phyloP scores from a whole-genome alignment of 2,329 filamentous ascomycete genomes.

The Elsinoe batatas region DNA sequence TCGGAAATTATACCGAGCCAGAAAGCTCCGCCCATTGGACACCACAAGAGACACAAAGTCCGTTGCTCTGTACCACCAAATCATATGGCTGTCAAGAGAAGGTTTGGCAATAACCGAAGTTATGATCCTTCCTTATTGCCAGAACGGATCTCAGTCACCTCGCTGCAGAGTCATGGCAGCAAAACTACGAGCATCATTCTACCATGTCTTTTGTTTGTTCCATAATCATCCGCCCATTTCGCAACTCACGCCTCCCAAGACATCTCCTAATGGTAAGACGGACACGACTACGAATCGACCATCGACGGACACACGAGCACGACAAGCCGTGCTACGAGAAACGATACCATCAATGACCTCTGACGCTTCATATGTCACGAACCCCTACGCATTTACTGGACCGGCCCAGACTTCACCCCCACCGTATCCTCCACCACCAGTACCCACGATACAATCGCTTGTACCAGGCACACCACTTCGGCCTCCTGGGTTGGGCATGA shows the following conservation, averaged over 20 bases:
- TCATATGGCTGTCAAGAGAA: conserved; percentile 90
- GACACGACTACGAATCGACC: conserved; percentile 17
- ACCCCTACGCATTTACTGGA: conserved; percentile 34
- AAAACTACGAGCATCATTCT: conserved; percentile 88
- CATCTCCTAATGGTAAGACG: neutral
- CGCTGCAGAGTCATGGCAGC: conserved; percentile 84
- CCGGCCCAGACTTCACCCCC: conserved; percentile 34
- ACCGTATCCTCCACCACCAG: conserved; percentile 23
- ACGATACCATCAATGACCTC: conserved; percentile 40
- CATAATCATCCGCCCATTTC: conserved; percentile 80
- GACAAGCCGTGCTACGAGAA: conserved; percentile 34
- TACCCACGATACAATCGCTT: conserved; percentile 17
- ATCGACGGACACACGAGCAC: conserved; percentile 18
- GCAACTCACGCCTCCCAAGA: conserved; percentile 31
- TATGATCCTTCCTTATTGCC: conserved; percentile 63
- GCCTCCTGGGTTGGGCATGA: conserved; percentile 32
- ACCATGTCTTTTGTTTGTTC: conserved; percentile 93
- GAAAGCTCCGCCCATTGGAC: conserved; percentile 75
- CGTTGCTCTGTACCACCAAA: conserved; percentile 76
- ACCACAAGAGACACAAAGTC: conserved; percentile 67
- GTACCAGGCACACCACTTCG: conserved; percentile 26
- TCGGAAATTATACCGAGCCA: conserved; percentile 69
- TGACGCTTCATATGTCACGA: conserved; percentile 42
- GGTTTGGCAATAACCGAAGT: conserved; percentile 77
- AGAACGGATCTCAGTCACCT: conserved; percentile 62